Percentiles rank a stretch among this genome's conserved stretches.
These are phyloP conservation scores for Marasmius oreades DNA, from an alignment of 1,284 basidiomycete species.

Conservation along the genomic window DNA sequence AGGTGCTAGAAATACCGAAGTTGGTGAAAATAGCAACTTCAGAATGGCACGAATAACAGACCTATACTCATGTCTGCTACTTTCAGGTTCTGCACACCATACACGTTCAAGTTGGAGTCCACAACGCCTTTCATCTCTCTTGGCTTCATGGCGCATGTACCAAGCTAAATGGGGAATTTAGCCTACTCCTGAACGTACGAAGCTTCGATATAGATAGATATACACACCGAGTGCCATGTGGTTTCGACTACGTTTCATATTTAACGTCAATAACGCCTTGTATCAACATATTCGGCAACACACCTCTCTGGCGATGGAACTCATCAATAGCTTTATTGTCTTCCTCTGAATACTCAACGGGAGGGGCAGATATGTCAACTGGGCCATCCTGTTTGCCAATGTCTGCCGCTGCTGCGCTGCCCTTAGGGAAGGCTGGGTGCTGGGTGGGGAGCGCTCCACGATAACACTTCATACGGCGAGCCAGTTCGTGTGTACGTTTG, in stretches of 20 bases:
- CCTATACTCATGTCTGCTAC: constrained; percentile 36
- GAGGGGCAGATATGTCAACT: constrained; percentile 37
- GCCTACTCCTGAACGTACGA: background rate
- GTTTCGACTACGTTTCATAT: constrained; percentile 34
- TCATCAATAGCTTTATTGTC: constrained; percentile 54
- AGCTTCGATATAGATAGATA: background rate
- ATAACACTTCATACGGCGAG: constrained; percentile 32
- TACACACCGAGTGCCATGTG: constrained; percentile 54
- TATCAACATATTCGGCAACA: background rate
- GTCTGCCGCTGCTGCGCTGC: constrained; percentile 12
- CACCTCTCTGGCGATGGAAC: constrained; percentile 33
- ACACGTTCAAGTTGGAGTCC: constrained; percentile 58
- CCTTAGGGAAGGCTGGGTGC: constrained; percentile 28
- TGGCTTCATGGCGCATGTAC: constrained; percentile 68
- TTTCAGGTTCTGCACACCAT: constrained; percentile 58
- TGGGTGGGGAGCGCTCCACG: constrained; percentile 27
- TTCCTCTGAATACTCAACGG: constrained; percentile 51
- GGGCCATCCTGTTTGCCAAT: constrained; percentile 24
- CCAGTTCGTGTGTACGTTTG: constrained; percentile 31
- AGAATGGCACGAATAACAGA: background rate
- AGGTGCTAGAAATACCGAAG: constrained; percentile 18
- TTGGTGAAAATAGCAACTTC: background rate
- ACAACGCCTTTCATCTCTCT: constrained; percentile 59
- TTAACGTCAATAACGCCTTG: background rate
- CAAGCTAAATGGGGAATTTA: constrained; percentile 37